Conservation (phyloP, 139 green algal genomes). For the Desmodesmus armatus region DNA sequence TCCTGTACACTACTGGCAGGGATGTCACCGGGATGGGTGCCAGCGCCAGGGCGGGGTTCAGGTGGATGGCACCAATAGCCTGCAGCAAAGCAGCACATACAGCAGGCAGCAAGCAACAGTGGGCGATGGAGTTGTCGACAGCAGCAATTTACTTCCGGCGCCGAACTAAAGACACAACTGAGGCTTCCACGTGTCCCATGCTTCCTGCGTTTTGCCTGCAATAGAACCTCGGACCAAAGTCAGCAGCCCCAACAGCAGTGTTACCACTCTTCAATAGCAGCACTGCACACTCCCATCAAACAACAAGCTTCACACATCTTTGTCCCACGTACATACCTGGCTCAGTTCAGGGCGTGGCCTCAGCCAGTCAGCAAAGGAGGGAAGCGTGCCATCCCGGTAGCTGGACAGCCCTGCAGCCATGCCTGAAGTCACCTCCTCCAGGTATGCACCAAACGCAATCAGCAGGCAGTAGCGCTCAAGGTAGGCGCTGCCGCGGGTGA, state of each 20-base stretch:
- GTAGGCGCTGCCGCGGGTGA: conserved; percentile 87
- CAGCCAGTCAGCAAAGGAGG: conserved; percentile 79
- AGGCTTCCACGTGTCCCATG: no score
- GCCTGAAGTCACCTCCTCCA: conserved; percentile 68
- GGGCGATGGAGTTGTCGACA: background rate
- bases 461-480: conserved; percentile 95
- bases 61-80: conserved; percentile 74
- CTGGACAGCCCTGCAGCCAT: background rate
- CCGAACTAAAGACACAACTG: no score
- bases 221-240: no score
- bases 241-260: background rate
- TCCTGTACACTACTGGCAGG: conserved; percentile 51
- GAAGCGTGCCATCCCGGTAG: no score
- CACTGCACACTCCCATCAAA: background rate
- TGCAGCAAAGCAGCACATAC: background rate
- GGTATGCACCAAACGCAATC: conserved; percentile 87
- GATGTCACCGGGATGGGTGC: conserved; percentile 71
- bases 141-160: no score
- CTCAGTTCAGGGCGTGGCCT: conserved; percentile 49
- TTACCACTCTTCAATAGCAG: no score
- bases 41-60: conserved; percentile 83
- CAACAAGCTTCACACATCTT: no score
- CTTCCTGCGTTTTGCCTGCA: no score
- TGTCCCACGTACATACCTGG: conserved; percentile 31
- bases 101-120: background rate